phyloP scores from a whole-genome alignment of 75 land plant genomes.

The Selaginella tamariscina region DNA sequence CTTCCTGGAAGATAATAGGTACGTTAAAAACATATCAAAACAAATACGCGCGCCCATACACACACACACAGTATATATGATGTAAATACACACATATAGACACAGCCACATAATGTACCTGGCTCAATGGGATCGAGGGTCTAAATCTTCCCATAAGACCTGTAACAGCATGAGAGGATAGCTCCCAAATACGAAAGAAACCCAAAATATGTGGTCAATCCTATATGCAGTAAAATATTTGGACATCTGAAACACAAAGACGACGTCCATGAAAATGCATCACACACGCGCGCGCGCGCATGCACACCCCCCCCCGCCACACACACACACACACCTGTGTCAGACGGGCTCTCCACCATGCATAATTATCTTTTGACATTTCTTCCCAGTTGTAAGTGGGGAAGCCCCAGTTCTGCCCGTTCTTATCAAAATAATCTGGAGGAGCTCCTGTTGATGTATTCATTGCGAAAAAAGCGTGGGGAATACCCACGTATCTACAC shows the following conservation, averaged over 20 bases:
- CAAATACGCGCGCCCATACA: background rate
- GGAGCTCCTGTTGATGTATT: constrained; percentile 97
- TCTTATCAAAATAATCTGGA: constrained; percentile 95
- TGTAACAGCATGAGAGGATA: constrained; percentile 83
- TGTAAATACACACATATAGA: background rate
- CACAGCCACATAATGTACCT: constrained; percentile 34
- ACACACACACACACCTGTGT: constrained; percentile 79
- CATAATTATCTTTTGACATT: constrained; percentile 97
- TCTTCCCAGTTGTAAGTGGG: constrained; percentile 99
- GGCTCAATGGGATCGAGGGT: constrained; percentile 84
- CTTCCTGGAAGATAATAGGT: constrained; percentile 38
- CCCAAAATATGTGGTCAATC: constrained; percentile 96
- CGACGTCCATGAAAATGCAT: constrained; percentile 6
- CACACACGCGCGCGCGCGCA: background rate
- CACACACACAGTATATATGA: background rate
- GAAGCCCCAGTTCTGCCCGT: constrained; percentile 99
- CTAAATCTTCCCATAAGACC: constrained; percentile 85
- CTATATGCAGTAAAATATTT: constrained; percentile 96
- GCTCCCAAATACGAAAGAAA: constrained; percentile 97
- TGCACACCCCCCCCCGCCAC: background rate
- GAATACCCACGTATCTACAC: constrained; percentile 98
- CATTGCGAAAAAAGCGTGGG: constrained; percentile 92
- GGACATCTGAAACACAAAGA: constrained; percentile 49
- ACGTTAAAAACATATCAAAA: background rate
- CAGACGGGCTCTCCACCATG: constrained; percentile 93